Evolutionary conservation across 768 basidiomycete genomes (phyloP).

Genomic region (Leccinum uliginosum): DNA sequence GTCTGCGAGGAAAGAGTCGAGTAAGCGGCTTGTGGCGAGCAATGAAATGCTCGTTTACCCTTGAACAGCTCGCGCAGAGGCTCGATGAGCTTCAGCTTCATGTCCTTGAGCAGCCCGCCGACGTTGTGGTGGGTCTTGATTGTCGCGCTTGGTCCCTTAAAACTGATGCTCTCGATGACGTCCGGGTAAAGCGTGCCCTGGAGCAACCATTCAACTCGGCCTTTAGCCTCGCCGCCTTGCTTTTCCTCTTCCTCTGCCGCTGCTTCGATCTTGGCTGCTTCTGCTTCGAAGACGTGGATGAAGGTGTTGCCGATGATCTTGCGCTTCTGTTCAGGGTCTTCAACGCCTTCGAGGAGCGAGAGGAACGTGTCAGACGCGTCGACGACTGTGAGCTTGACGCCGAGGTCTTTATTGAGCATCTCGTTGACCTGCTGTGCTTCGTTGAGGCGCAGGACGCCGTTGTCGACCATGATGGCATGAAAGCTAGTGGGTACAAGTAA

Average conservation of each 20-base stretch:
- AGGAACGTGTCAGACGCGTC: constrained; percentile 96
- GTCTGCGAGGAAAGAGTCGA: constrained; percentile 45
- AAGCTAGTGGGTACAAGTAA: constrained; percentile 50
- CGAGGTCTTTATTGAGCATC: constrained; percentile 91
- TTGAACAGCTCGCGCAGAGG: constrained; percentile 97
- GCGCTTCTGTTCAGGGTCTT: constrained; percentile 95
- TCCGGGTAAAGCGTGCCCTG: constrained; percentile 99
- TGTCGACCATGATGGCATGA: constrained; percentile 99
- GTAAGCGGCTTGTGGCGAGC: neutral
- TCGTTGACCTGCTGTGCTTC: constrained; percentile 88
- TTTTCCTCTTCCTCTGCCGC: constrained; percentile 72
- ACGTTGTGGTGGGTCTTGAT: constrained; percentile 99
- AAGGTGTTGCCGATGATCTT: constrained; percentile 99
- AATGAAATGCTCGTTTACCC: constrained; percentile 46
- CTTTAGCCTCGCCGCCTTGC: constrained; percentile 66
- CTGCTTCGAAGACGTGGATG: constrained; percentile 95
- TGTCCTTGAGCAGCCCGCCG: constrained; percentile 91
- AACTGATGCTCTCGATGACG: constrained; percentile 98
- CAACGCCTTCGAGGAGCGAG: constrained; percentile 79
- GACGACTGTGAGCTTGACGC: constrained; percentile 93
- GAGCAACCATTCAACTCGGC: constrained; percentile 92
- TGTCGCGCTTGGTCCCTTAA: constrained; percentile 97
- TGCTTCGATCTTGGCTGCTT: constrained; percentile 85
- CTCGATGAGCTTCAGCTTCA: constrained; percentile 99
- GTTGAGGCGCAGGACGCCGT: constrained; percentile 90